phyloP scores from a whole-genome alignment of 495 filamentous ascomycete species.

The Letharia columbiana region DNA sequence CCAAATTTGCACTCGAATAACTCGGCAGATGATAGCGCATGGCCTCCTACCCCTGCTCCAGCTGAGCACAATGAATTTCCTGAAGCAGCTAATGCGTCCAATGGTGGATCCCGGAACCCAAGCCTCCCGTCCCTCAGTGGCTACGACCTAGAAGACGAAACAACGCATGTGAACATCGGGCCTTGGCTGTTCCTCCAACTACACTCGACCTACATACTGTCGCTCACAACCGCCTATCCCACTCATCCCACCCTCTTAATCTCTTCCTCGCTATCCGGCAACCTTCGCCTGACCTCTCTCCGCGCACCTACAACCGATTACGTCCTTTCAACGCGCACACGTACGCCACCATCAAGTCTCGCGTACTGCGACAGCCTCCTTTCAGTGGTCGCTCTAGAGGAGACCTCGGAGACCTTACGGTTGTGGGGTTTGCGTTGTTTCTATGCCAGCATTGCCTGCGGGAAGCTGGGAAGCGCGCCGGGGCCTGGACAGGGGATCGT shows the following conservation, averaged over 20 bases:
- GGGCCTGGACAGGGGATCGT: slow-evolving; percentile 25
- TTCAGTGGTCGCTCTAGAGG: slow-evolving; percentile 47
- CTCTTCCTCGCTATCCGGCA: slow-evolving; percentile 50
- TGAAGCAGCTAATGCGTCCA: not conserved
- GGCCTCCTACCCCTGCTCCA: not conserved
- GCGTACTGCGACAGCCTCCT: slow-evolving; percentile 51
- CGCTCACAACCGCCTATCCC: slow-evolving; percentile 49
- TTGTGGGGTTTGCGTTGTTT: slow-evolving; percentile 50
- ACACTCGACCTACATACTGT: slow-evolving; percentile 53
- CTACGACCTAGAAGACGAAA: not conserved
- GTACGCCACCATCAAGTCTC: slow-evolving; percentile 41
- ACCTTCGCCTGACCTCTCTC: slow-evolving; percentile 49
- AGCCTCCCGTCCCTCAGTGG: not conserved
- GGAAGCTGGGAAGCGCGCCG: slow-evolving; percentile 23
- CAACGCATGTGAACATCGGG: slow-evolving; percentile 25
- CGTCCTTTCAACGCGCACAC: slow-evolving; percentile 42
- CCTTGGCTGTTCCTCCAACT: slow-evolving; percentile 51
- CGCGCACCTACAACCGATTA: slow-evolving; percentile 41
- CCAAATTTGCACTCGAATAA: not conserved
- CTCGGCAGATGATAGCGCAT: not conserved
- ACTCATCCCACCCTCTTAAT: slow-evolving; percentile 48
- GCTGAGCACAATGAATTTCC: not conserved
- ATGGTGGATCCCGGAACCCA: not conserved
- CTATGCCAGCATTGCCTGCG: slow-evolving; percentile 34
- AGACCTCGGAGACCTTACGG: slow-evolving; percentile 44